Evolutionary conservation across 768 basidiomycete genomes (phyloP), one percentile per base, ranked within the genome.

Genomic region (Tricholoma furcatifolium): DNA sequence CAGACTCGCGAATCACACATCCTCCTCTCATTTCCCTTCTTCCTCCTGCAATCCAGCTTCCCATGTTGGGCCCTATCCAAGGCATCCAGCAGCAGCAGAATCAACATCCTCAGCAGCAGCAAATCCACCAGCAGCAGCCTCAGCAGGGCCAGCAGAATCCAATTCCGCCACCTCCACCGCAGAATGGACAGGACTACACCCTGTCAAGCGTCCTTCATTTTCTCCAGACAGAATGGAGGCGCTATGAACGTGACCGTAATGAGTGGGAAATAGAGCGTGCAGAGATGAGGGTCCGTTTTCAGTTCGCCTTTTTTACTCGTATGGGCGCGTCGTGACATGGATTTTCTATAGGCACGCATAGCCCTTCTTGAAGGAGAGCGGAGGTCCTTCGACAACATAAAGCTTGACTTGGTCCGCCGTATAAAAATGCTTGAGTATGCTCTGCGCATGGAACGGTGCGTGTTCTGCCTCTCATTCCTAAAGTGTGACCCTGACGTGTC

Each of bases 241-340:
- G 92, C 55, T 98, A 97, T 66, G 97, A 98, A 71, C 87, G 95
- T 68, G 97, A 99, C 74, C 82, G 96, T 64, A 99, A 99, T 68
- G 97, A 99, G 74, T 99, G 96, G 96, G 97, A 99, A 78, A 99
- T 99, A 63, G 97, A 98, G 73, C 80, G 97, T 61, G 97, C 97
- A 30, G 97, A 98, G 73, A 98, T 98, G 95, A 81, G 96, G 80
- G 93, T 94, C 59, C 64, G 91, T 83, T 27, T 27, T 39, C 56
- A 50, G 57, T 47, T 40, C 52, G 49, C 53, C 59, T 42, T 56
- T 50, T 58, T 53, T 41, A 41, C 43, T 3, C 27, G 48, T 54
- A 61, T 59, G 61, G 50, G 67, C 60, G 62, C 65, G 63, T 70
- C 67, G 58, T 67, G 59, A 67, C 62, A 50, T 47, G 51, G 50